Conservation (phyloP, 2,329 filamentous ascomycete species). For the Colletotrichum cordylinicola region DNA sequence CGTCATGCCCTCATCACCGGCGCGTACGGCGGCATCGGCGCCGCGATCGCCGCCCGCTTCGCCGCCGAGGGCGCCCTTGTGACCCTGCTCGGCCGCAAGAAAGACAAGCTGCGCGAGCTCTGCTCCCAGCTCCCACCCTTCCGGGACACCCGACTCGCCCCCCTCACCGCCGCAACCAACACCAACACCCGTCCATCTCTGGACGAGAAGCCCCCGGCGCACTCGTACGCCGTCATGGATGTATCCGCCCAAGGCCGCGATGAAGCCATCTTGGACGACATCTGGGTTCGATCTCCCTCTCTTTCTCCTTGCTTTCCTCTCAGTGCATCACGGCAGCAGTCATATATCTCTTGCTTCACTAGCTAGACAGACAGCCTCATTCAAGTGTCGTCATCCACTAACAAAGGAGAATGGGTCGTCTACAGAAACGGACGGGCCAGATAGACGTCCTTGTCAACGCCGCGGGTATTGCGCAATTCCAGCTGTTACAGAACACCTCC, state of each 20-base stretch:
- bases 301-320: background rate
- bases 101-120: conserved; percentile 48
- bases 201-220: background rate
- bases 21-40: conserved; percentile 73
- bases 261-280: conserved; percentile 15
- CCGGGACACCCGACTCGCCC: conserved; percentile 10
- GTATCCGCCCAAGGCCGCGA: conserved; percentile 15
- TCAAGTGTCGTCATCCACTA: background rate
- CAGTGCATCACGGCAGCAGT: background rate
- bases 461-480: conserved; percentile 74
- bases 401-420: background rate
- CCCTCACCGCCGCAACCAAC: conserved; percentile 24
- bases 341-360: background rate
- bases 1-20: conserved; percentile 70
- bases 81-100: conserved; percentile 66
- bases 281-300: conserved; percentile 15
- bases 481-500: conserved; percentile 63
- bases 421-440: conserved; percentile 21
- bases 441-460: conserved; percentile 77
- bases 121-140: conserved; percentile 33
- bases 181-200: background rate
- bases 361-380: background rate
- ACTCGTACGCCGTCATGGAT: conserved; percentile 23
- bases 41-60: conserved; percentile 71
- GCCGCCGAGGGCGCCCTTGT: conserved; percentile 64